These are phyloP conservation scores for Hawksworthiomyces lignivorus DNA, from an alignment of 2,329 filamentous ascomycete genomes.

Conservation along the genomic window DNA sequence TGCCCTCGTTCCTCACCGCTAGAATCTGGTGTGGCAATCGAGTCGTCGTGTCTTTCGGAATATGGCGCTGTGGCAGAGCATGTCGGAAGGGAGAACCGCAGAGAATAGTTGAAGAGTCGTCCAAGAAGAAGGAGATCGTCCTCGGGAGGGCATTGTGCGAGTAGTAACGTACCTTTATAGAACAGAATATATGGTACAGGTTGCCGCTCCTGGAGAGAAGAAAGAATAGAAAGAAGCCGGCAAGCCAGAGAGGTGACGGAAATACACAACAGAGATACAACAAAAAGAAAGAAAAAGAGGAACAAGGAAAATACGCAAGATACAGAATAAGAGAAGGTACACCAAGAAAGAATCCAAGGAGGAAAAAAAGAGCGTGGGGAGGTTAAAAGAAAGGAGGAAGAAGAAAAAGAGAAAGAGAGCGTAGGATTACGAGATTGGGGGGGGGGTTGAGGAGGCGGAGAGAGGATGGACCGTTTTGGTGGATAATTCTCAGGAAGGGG, in stretches of 20 bases:
- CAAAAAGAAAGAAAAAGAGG: neutral
- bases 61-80: too few species aligned
- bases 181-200: slow-evolving; percentile 17
- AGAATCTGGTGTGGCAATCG: too few species aligned
- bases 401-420: neutral
- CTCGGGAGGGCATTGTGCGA: too few species aligned
- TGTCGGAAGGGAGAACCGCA: too few species aligned
- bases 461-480: neutral
- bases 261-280: slow-evolving; percentile 1
- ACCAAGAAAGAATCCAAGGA: slow-evolving; percentile 5
- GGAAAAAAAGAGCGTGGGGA: slow-evolving; percentile 11
- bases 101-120: too few species aligned
- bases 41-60: too few species aligned
- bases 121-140: neutral
- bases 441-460: neutral
- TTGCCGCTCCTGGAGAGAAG: slow-evolving; percentile 4
- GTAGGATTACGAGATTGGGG: too few species aligned
- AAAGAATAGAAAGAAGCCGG: neutral
- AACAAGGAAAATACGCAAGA: neutral
- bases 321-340: neutral
- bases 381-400: neutral
- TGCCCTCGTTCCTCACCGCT: too few species aligned
- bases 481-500: neutral
- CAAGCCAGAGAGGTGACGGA: neutral
- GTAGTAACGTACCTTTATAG: slow-evolving; percentile 14